Conservation (phyloP, 169 alveolate species). For the Haemoproteus tartakovskyi region DNA sequence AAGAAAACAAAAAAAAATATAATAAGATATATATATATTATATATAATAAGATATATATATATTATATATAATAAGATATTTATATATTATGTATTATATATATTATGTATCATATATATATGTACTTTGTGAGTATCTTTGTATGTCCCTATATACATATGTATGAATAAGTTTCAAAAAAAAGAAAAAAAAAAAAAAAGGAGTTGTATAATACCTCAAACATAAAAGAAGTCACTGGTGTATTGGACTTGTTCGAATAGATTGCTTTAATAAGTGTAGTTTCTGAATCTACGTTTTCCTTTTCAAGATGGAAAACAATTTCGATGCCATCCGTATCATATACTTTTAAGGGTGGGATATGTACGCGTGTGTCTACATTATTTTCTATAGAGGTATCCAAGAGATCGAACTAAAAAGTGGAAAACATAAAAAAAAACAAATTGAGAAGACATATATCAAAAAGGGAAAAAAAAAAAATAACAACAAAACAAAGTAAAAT, state of each 20-base stretch:
- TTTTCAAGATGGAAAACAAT: slow-evolving; percentile 43
- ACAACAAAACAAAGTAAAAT: no score
- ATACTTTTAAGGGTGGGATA: slow-evolving; percentile 41
- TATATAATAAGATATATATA: no score
- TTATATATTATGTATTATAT: no score
- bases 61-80: no score
- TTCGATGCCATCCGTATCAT: slow-evolving; percentile 45
- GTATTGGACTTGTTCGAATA: slow-evolving; percentile 36
- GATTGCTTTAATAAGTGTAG: slow-evolving; percentile 25
- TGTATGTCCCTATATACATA: no score
- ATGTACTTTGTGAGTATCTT: no score
- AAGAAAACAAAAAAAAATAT: not conserved
- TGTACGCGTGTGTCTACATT: not conserved
- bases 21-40: no score
- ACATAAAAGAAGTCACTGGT: slow-evolving; percentile 32
- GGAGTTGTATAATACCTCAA: slow-evolving; percentile 15
- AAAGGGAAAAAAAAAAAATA: not conserved
- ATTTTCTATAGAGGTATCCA: no score
- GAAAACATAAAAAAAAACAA: not conserved
- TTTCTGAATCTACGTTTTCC: slow-evolving; percentile 44
- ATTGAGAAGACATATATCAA: not conserved
- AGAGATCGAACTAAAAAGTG: no score
- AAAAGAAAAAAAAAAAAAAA: no score
- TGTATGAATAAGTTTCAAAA: not conserved
- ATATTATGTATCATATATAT: no score